Base-by-base conservation (phyloP, 805 yeast species). In the Gaillardinia entomophila region DNA sequence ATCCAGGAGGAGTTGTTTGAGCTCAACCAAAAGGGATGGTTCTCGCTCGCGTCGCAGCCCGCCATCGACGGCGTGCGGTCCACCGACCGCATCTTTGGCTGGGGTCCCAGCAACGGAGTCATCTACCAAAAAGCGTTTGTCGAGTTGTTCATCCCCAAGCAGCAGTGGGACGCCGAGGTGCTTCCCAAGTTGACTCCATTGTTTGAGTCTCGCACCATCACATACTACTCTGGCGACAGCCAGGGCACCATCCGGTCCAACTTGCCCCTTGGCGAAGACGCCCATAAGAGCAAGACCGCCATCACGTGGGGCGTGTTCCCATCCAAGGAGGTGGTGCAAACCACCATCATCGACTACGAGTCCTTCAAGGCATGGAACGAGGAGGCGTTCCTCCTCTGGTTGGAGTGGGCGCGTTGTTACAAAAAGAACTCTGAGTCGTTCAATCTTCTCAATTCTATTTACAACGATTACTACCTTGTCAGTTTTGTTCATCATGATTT, bases 241-340 rank as follows among this genome's bases (percentile, higher is more conserved):
- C 46, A 60, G 6, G 81, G 80, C 1, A 48, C 57, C 7, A 78
- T 85, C 41, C 63, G 68, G 18, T 74, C 92, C 2, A 87, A 82
- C 45, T 60, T 81, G 49, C 66, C 67, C 1, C 53, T 64, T 1
- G 67, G 61, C 12, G 53, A 35, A 3, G 40, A 47, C 12, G 36
- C 45, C 5, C 53, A 46, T 27, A 54, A 49, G 33, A 75, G 50
- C 22, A 79, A 87, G 27, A 82, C 80, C 42, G 95, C 92, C 17
- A 94, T 92, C 6, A 92, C 98, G 1, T 92, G 98, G 98, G 98
- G 97, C 42, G 87, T 89, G 34, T 88, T 86, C 70, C 95, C 95
- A 6, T 81, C 81, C 56, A 76, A 88, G 42, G 96, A 87, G 51
- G 80, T 88, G 24, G 75, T 87, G 24, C 97, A 89, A 57, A 84